Evolutionary conservation across 805 yeast genomes (phyloP), one percentile per base, ranked within the genome.

Genomic region (Priceomyces medius): DNA sequence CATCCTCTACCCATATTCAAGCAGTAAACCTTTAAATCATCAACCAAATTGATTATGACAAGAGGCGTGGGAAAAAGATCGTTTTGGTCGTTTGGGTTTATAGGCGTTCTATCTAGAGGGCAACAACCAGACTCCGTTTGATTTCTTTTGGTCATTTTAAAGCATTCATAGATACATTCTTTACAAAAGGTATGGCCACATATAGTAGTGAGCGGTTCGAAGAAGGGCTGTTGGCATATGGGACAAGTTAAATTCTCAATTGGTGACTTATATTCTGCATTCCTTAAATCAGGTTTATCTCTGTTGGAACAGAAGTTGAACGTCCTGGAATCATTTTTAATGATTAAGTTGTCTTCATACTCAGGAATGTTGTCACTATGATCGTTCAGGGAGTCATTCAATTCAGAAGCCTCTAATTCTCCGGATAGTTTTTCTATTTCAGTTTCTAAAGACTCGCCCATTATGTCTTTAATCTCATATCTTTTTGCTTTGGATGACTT

Each of bases 181-280:
- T 67, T 66, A 57, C 89, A 83, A 50, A 82, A 83, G 0, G 85
- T 79, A 53, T 83, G 88, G 1, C 85, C 85, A 60, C 89, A 83
- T 1, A 68, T 56, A 1, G 88, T 83, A 4, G 82, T 76, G 46
- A 73, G 64, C 1, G 89, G 88, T 26, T 69, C 68, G 6, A 79
- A 68, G 46, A 83, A 76, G 4, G 85, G 85, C 29, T 74, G 73
- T 45, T 78, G 81, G 57, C 89, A 83, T n/a, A 83, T 77, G 3
- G 88, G 87, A 49, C 89, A 70, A 45, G 55, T 55, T 34, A 64
- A 51, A 49, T 65, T 58, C 37, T 65, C 71, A 6, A 63, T 64
- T 13, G 56, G 41, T 2, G 63, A 46, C 26, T 55, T 51, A 45
- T 66, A 66, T 37, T 55, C 59, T 37, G 55, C 46, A 37, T 59